Conservation (phyloP, 305 asterid genomes). For the Rubia peregrina region DNA sequence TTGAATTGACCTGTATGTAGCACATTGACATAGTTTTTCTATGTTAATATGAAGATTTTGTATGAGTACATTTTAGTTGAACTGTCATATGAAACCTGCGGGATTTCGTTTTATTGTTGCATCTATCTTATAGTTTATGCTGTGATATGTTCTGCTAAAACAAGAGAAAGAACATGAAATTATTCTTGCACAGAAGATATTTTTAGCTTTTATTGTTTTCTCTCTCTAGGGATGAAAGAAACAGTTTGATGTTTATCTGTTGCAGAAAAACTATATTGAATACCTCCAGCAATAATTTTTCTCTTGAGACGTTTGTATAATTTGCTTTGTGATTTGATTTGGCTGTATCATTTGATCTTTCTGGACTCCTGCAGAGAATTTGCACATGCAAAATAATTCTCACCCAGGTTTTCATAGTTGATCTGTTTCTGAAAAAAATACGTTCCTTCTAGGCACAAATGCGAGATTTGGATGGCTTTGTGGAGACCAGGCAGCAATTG, state of each 20-base stretch:
- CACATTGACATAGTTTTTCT: neutral
- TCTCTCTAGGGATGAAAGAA: neutral
- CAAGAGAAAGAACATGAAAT: neutral
- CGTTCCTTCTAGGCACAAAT: conserved; percentile 69
- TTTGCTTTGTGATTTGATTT: too few relatives aligned
- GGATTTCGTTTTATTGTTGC: neutral
- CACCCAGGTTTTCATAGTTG: neutral
- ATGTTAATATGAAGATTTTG: neutral
- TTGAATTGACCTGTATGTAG: neutral
- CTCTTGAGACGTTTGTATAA: too few relatives aligned
- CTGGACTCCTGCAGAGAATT: neutral
- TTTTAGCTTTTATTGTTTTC: neutral
- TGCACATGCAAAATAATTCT: neutral
- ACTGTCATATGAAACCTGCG: neutral
- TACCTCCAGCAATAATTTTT: too few relatives aligned
- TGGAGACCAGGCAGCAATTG: conserved; percentile 93
- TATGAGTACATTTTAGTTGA: neutral
- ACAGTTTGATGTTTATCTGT: too few relatives aligned
- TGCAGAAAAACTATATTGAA: too few relatives aligned
- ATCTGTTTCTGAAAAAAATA: conserved; percentile 5
- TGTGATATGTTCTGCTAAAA: neutral
- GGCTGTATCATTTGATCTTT: neutral
- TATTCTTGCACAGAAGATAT: neutral
- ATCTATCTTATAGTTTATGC: neutral
- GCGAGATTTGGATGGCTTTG: conserved; percentile 97